Evolutionary conservation across 2,329 filamentous ascomycete genomes (phyloP).

Genomic region (Paracorniculantispora psalliotae): DNA sequence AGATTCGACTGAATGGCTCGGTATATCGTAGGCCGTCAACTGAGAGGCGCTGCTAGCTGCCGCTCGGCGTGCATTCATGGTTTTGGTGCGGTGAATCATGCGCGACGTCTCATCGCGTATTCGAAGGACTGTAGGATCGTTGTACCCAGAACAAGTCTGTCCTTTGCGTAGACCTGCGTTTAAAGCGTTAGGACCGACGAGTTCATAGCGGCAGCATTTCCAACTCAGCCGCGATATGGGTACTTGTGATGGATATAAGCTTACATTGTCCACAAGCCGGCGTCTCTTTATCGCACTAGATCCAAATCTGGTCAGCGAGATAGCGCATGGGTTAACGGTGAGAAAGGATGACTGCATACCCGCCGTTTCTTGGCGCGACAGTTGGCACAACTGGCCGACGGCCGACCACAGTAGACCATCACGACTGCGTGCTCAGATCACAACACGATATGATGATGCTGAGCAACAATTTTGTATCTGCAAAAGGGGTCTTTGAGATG

Average conservation of each 20-base stretch:
- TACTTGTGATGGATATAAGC: no score
- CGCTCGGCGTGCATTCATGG: not conserved
- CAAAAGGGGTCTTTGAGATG: no score
- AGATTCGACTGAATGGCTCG: not conserved
- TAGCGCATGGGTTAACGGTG: no score
- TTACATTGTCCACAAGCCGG: not conserved
- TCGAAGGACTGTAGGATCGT: constrained; percentile 4
- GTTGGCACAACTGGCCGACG: constrained; percentile 6
- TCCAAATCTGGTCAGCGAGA: no score
- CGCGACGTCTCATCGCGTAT: constrained; percentile 13
- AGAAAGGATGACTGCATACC: not conserved
- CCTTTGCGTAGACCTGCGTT: constrained; percentile 6
- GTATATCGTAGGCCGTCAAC: not conserved
- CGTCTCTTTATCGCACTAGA: not conserved
- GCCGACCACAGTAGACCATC: constrained; percentile 12
- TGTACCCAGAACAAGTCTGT: constrained; percentile 11
- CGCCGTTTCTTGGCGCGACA: constrained; percentile 12
- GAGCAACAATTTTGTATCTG: no score
- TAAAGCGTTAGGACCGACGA: no score
- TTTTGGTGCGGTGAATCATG: constrained; percentile 7
- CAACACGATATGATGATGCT: not conserved
- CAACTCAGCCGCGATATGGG: no score
- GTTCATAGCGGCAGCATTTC: no score
- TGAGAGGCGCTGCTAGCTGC: not conserved
- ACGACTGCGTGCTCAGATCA: not conserved